Conservation (phyloP, 2,329 filamentous ascomycete genomes). For the Ceratocystis eucalypticola region DNA sequence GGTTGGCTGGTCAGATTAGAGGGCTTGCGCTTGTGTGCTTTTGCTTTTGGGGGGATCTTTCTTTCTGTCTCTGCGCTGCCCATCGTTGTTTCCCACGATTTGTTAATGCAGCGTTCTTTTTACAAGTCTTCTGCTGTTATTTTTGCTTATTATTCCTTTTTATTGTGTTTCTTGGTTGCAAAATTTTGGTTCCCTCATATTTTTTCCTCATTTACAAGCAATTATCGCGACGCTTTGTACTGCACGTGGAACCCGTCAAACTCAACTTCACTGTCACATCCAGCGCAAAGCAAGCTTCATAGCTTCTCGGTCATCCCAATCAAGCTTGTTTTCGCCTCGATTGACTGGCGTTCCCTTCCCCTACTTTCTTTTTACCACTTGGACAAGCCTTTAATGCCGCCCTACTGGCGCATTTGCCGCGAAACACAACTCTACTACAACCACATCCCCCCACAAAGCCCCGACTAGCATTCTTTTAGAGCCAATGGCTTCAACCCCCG, state of each 20-base stretch:
- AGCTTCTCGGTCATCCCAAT: slow-evolving; percentile 4
- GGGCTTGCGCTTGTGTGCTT: neutral
- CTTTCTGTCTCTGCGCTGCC: neutral
- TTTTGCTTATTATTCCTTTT: neutral
- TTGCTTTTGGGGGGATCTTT: neutral
- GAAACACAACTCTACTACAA: neutral
- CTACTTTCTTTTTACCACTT: neutral
- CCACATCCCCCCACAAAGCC: neutral
- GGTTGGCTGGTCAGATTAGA: slow-evolving; percentile 2
- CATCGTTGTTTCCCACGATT: slow-evolving; percentile 2
- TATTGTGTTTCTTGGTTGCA: neutral
- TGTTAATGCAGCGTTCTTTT: neutral
- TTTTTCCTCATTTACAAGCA: neutral
- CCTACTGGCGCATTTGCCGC: slow-evolving; percentile 8
- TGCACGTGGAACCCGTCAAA: neutral
- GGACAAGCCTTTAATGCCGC: slow-evolving; percentile 4
- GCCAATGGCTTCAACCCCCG: slow-evolving; percentile 8
- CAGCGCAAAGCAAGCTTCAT: slow-evolving; percentile 2
- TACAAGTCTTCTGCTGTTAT: neutral
- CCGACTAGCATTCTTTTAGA: neutral
- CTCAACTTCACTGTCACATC: neutral
- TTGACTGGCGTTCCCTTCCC: neutral
- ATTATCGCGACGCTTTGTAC: neutral
- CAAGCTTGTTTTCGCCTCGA: neutral
- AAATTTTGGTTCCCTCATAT: neutral